Evolutionary conservation across 306 rosid species (phyloP).

Genomic region (Fragaria ananassa): DNA sequence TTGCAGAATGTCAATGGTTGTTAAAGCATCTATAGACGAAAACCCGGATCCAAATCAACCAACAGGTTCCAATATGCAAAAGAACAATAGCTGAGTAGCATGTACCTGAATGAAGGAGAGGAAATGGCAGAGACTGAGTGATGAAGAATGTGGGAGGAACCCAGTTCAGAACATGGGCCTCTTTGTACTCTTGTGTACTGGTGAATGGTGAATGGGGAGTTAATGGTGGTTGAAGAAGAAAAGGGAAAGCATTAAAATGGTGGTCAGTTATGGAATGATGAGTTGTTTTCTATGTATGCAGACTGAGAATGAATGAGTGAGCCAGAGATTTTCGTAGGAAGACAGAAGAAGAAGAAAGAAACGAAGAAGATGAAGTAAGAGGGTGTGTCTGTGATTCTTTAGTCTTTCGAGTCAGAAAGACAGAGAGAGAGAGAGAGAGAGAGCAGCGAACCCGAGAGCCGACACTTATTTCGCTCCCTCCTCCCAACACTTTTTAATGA

Average conservation of each 20-base stretch:
- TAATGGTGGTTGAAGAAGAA: background rate
- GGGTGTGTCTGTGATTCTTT: background rate
- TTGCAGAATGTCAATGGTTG: background rate
- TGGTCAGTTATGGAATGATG: background rate
- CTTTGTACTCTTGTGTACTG: background rate
- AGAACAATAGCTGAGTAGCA: background rate
- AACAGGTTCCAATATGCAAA: too few species aligned
- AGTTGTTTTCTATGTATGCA: background rate
- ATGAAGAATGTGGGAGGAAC: too few species aligned
- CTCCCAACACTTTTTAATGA: background rate
- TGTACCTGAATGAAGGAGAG: background rate
- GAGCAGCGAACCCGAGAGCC: constrained; percentile 45
- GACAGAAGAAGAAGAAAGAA: background rate
- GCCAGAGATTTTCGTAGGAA: background rate
- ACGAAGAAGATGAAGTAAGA: background rate
- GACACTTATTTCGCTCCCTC: constrained; percentile 43
- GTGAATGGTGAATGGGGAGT: background rate
- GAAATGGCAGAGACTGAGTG: background rate
- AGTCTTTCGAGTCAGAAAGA: background rate
- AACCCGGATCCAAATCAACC: background rate
- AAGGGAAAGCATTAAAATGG: background rate
- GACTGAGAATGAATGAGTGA: background rate
- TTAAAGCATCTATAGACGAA: background rate
- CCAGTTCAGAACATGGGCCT: too few species aligned
- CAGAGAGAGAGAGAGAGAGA: background rate